Evolutionary conservation across 2,329 filamentous ascomycete genomes (phyloP).

Genomic region (Aspergillus tubingensis): DNA sequence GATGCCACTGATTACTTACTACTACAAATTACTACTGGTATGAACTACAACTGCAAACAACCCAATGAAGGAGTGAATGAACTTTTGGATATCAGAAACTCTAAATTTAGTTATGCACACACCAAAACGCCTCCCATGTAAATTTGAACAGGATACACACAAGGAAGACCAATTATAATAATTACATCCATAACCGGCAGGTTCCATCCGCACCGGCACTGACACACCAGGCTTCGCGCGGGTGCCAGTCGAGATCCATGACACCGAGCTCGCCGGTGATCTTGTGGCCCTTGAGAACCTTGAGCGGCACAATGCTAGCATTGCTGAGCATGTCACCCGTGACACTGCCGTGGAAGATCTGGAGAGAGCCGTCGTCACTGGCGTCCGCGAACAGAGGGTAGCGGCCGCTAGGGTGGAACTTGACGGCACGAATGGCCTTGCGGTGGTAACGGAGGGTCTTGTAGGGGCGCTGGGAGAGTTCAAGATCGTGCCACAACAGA

Average conservation of each 20-base stretch:
- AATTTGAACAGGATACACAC: constrained; percentile 21
- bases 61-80: constrained; percentile 6
- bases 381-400: constrained; percentile 90
- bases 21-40: too few species aligned
- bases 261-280: constrained; percentile 85
- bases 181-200: constrained; percentile 80
- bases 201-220: constrained; percentile 94
- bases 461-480: constrained; percentile 85
- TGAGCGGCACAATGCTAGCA: constrained; percentile 92
- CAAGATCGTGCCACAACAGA: constrained; percentile 94
- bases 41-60: constrained; percentile 7
- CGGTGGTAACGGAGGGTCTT: constrained; percentile 95
- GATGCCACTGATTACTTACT: too few species aligned
- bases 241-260: constrained; percentile 95
- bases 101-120: constrained; percentile 20
- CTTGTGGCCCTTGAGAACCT: constrained; percentile 88
- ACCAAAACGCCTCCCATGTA: constrained; percentile 29
- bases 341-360: constrained; percentile 96
- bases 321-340: constrained; percentile 95
- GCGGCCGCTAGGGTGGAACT: constrained; percentile 75
- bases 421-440: constrained; percentile 86
- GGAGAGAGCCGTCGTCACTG: constrained; percentile 89
- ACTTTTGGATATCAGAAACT: constrained; percentile 35
- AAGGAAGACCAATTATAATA: constrained; percentile 22
- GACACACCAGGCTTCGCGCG: constrained; percentile 87